phyloP scores from a whole-genome alignment of 1,284 basidiomycete species.

The Cutaneotrichosporon sp. region DNA sequence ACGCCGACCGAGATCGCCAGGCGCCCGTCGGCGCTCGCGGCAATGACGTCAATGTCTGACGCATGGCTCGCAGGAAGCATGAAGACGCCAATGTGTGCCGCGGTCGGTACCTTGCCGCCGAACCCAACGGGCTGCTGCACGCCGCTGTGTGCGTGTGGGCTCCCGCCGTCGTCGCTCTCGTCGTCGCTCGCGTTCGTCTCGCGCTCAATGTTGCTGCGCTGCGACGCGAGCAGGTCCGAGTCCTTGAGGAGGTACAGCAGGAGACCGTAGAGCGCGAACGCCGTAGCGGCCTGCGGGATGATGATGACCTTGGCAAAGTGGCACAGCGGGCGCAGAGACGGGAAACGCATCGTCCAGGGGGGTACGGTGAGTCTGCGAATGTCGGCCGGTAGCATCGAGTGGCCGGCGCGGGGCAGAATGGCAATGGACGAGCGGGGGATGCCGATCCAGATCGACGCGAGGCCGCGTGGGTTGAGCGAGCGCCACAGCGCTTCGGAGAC shows the following conservation, averaged over 20 bases:
- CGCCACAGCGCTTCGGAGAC: constrained; percentile 61
- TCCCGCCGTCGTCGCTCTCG: constrained; percentile 9
- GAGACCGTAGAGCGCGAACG: constrained; percentile 66
- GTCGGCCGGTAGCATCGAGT: constrained; percentile 36
- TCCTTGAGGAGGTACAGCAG: constrained; percentile 88
- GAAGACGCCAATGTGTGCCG: constrained; percentile 50
- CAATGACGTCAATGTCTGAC: constrained; percentile 76
- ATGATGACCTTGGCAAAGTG: constrained; percentile 78
- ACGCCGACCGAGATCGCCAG: constrained; percentile 66
- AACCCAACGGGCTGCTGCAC: neutral
- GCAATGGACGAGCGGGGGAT: constrained; percentile 74
- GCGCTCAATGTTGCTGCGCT: constrained; percentile 55
- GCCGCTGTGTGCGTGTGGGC: neutral
- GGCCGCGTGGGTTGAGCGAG: constrained; percentile 66
- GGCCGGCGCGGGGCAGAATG: constrained; percentile 53
- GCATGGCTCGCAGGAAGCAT: constrained; percentile 69
- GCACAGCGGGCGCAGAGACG: constrained; percentile 52
- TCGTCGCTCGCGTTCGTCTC: constrained; percentile 17
- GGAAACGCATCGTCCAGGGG: constrained; percentile 35
- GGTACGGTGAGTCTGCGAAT: constrained; percentile 36
- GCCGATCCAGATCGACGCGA: constrained; percentile 67
- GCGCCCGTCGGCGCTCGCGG: constrained; percentile 60
- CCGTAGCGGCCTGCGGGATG: constrained; percentile 75
- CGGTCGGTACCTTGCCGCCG: neutral
- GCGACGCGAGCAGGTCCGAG: constrained; percentile 81